These are phyloP conservation scores for Fusarium aywerte DNA, from an alignment of 2,329 filamentous ascomycete genomes.

Conservation along the genomic window DNA sequence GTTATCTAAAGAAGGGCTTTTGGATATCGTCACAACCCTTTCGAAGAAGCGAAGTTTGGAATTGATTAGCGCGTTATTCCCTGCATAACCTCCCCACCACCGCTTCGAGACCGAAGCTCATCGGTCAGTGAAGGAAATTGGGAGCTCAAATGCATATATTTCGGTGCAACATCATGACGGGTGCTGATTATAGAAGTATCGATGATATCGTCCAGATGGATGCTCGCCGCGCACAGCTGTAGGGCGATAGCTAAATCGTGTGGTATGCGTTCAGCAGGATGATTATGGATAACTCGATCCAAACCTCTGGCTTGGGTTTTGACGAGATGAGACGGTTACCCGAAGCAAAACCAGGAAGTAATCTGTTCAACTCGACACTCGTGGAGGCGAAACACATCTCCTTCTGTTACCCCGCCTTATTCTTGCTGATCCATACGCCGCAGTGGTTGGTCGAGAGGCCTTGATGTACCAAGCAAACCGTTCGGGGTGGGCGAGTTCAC, in stretches of 20 bases:
- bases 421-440: constrained; percentile 13
- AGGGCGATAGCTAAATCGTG: neutral
- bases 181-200: neutral
- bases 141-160: neutral
- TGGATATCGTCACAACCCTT: constrained; percentile 21
- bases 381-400: constrained; percentile 33
- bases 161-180: constrained; percentile 1
- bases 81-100: constrained; percentile 27
- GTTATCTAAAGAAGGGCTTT: constrained; percentile 3
- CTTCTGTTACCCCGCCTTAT: constrained; percentile 28
- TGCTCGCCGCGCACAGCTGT: neutral
- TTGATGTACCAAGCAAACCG: constrained; percentile 5
- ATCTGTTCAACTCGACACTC: constrained; percentile 34
- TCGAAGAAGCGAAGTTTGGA: constrained; percentile 20
- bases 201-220: neutral
- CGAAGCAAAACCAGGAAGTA: constrained; percentile 30
- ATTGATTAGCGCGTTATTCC: constrained; percentile 31
- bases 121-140: constrained; percentile 15
- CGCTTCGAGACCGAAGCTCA: constrained; percentile 25
- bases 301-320: constrained; percentile 21
- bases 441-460: neutral
- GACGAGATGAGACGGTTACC: constrained; percentile 31
- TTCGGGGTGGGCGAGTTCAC: constrained; percentile 15
- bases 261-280: neutral
- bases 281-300: neutral